phyloP scores from a whole-genome alignment of 2,329 filamentous ascomycete species.

The Corynespora cassiicola region DNA sequence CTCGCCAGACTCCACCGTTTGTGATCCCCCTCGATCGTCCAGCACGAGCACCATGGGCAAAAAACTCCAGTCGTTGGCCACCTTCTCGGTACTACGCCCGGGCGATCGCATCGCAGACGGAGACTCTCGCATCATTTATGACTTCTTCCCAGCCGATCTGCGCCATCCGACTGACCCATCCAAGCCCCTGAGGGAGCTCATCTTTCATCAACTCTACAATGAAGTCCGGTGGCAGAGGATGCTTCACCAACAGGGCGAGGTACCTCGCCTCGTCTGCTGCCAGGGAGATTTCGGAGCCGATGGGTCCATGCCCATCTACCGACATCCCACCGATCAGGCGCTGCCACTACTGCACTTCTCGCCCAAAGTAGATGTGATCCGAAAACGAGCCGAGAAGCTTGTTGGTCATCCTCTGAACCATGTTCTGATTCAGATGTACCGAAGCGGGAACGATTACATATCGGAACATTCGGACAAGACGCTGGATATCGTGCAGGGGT shows the following conservation, averaged over 20 bases:
- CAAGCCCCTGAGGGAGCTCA: constrained; percentile 57
- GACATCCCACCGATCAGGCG: constrained; percentile 89
- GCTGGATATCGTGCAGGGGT: constrained; percentile 81
- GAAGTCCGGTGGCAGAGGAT: constrained; percentile 91
- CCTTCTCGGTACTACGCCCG: constrained; percentile 50
- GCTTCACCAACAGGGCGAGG: constrained; percentile 89
- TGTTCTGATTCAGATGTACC: constrained; percentile 90
- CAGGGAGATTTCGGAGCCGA: constrained; percentile 75
- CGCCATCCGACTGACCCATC: constrained; percentile 31
- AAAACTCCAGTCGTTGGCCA: constrained; percentile 48
- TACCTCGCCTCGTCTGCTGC: constrained; percentile 88
- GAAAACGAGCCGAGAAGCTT: constrained; percentile 70
- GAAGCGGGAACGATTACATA: constrained; percentile 88
- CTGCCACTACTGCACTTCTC: constrained; percentile 80
- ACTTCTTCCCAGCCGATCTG: constrained; percentile 65
- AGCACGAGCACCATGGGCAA: constrained; percentile 18
- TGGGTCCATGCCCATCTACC: constrained; percentile 86
- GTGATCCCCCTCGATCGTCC: neutral
- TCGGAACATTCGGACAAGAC: constrained; percentile 98
- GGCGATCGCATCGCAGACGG: constrained; percentile 74
- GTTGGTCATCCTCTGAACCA: constrained; percentile 88
- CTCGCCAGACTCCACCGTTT: neutral
- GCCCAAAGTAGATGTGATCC: constrained; percentile 72
- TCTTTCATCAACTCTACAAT: constrained; percentile 73
- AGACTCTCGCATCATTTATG: constrained; percentile 76